phyloP scores from a whole-genome alignment of 352 stramenopile species.

The Phytophthora idaei region DNA sequence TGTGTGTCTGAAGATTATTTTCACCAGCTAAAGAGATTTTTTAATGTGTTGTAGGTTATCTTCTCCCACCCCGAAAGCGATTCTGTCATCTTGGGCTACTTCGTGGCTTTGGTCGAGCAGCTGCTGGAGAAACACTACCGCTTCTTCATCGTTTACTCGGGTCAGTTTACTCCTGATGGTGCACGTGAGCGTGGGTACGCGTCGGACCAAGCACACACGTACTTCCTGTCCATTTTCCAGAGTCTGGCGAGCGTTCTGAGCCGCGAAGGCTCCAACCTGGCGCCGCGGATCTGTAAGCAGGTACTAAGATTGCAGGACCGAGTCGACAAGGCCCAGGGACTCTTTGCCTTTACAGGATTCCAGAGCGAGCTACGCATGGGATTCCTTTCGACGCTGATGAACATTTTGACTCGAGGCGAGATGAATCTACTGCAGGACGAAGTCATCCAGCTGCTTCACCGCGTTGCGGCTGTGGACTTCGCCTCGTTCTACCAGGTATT shows the following conservation, averaged over 20 bases:
- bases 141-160: conserved; percentile 69
- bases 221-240: conserved; percentile 83
- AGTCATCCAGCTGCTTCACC: conserved; percentile 70
- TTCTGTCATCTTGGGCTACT: conserved; percentile 70
- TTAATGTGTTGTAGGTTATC: conserved; percentile 47
- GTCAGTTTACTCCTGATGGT: conserved; percentile 52
- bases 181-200: conserved; percentile 62
- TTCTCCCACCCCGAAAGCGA: conserved; percentile 78
- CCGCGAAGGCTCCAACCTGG: conserved; percentile 55
- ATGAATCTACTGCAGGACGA: conserved; percentile 85
- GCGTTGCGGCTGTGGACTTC: conserved; percentile 76
- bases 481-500: conserved; percentile 79
- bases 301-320: conserved; percentile 72
- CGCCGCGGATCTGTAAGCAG: conserved; percentile 72
- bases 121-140: conserved; percentile 83
- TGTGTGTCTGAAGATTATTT: neutral
- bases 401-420: conserved; percentile 74
- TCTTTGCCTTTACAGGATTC: conserved; percentile 81
- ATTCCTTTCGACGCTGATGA: conserved; percentile 81
- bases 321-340: conserved; percentile 64
- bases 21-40: neutral
- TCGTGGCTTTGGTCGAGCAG: conserved; percentile 73
- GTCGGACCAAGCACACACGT: conserved; percentile 69
- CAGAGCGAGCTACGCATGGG: conserved; percentile 73
- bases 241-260: conserved; percentile 69